Conservation (phyloP, 1,139 yeast genomes). For the Geotrichum cucujoidarum region DNA sequence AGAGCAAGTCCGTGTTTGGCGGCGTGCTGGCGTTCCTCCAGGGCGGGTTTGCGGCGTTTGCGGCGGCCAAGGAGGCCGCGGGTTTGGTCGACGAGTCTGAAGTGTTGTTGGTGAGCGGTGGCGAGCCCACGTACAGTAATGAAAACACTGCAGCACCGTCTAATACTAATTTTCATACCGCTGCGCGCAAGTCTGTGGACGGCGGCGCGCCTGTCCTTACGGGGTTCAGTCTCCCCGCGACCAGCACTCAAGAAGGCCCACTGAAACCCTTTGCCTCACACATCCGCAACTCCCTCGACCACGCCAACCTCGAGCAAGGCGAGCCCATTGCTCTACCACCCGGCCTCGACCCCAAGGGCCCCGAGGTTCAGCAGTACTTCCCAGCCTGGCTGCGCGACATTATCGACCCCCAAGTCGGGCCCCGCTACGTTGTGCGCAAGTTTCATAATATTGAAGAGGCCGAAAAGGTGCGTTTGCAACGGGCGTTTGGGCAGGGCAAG, state of each 20-base stretch:
- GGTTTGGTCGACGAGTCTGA: conserved; percentile 23
- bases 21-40: conserved; percentile 28
- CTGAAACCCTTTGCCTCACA: conserved; percentile 12
- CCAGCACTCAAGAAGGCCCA: conserved; percentile 9
- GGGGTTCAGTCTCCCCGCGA: conserved; percentile 28
- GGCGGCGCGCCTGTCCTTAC: conserved; percentile 27
- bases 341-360: background rate
- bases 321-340: conserved; percentile 20
- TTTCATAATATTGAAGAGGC: conserved; percentile 37
- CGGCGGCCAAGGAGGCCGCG: conserved; percentile 28
- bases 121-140: background rate
- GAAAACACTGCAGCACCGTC: background rate
- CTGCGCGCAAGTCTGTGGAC: conserved; percentile 8
- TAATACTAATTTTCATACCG: background rate
- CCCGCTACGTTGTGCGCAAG: conserved; percentile 34
- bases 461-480: conserved; percentile 35
- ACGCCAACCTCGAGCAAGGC: conserved; percentile 20
- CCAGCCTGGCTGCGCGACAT: conserved; percentile 38
- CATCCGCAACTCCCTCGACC: conserved; percentile 17
- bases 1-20: conserved; percentile 27
- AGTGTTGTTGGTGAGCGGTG: background rate
- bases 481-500: conserved; percentile 21
- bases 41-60: conserved; percentile 39
- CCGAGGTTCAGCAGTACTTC: conserved; percentile 21
- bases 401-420: conserved; percentile 29